A percentile compares a stretch with the other conserved stretches of the same genome.
Evolutionary conservation across 495 filamentous ascomycete genomes (phyloP).

Genomic region (Xanthoparmelia taractica): DNA sequence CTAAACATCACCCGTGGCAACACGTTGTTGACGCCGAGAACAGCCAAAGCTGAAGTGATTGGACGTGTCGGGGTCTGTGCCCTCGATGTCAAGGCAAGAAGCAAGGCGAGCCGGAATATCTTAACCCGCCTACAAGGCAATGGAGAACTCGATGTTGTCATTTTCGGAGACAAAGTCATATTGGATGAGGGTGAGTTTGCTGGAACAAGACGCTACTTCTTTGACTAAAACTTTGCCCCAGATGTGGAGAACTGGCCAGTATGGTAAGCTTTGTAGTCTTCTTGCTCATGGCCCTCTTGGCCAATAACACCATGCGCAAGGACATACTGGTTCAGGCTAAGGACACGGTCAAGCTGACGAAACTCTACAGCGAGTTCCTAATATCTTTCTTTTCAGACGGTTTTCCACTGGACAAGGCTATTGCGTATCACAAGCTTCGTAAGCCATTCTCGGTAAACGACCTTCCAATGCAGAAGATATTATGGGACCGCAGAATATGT

Average conservation of each 20-base stretch:
- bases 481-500: constrained; percentile 93
- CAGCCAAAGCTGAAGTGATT: constrained; percentile 27
- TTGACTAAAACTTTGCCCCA: constrained; percentile 23
- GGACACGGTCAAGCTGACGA: constrained; percentile 6
- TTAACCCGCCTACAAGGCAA: constrained; percentile 82
- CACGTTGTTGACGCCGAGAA: background rate
- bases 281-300: constrained; percentile 2
- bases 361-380: constrained; percentile 68
- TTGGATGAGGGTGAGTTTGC: constrained; percentile 75
- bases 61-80: constrained; percentile 89
- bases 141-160: constrained; percentile 88
- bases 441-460: constrained; percentile 98
- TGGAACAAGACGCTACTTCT: constrained; percentile 30
- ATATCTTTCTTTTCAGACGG: constrained; percentile 98
- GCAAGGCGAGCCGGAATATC: constrained; percentile 93
- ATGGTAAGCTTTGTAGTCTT: constrained; percentile 33
- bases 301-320: background rate
- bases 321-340: background rate
- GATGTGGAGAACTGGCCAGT: constrained; percentile 68
- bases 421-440: constrained; percentile 81
- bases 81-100: constrained; percentile 88
- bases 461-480: constrained; percentile 91
- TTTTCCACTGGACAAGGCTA: constrained; percentile 94
- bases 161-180: constrained; percentile 98
- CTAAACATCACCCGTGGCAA: background rate